phyloP scores from a whole-genome alignment of 1,284 basidiomycete species.

The Boletus albobrunnescens region DNA sequence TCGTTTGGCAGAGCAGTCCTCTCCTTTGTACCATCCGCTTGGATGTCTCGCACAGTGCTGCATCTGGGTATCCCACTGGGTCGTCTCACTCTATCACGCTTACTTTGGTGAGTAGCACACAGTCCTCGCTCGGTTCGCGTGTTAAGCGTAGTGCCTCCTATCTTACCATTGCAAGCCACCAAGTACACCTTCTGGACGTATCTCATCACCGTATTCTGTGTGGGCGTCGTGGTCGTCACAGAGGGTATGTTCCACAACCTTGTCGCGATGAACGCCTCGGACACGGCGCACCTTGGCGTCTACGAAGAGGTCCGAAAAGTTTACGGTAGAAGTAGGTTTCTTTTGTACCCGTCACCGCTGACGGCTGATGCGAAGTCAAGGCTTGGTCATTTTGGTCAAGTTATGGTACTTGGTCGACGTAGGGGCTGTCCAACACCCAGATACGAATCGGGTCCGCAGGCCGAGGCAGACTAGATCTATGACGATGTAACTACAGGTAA shows the following conservation, averaged over 20 bases:
- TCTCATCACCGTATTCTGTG: constrained; percentile 23
- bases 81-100: constrained; percentile 18
- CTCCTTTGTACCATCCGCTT: constrained; percentile 24
- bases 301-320: constrained; percentile 14
- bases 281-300: constrained; percentile 19
- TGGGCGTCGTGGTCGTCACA: constrained; percentile 8
- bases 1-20: constrained; percentile 21
- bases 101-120: constrained; percentile 17
- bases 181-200: constrained; percentile 19
- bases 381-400: constrained; percentile 13
- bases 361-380: constrained; percentile 11
- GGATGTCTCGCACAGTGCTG: constrained; percentile 27
- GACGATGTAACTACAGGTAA: constrained; percentile 15
- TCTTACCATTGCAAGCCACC: constrained; percentile 7
- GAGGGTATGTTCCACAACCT: constrained; percentile 26
- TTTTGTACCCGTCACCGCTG: neutral
- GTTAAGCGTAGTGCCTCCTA: neutral
- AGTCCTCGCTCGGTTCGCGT: neutral
- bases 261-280: constrained; percentile 5
- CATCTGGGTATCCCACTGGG: constrained; percentile 28
- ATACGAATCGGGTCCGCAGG: neutral
- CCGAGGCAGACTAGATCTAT: constrained; percentile 13
- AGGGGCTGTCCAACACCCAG: neutral
- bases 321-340: constrained; percentile 19
- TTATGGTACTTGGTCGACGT: constrained; percentile 21